Base-by-base conservation (phyloP, 1,139 yeast genomes). In the Geotrichum macrosporum region DNA sequence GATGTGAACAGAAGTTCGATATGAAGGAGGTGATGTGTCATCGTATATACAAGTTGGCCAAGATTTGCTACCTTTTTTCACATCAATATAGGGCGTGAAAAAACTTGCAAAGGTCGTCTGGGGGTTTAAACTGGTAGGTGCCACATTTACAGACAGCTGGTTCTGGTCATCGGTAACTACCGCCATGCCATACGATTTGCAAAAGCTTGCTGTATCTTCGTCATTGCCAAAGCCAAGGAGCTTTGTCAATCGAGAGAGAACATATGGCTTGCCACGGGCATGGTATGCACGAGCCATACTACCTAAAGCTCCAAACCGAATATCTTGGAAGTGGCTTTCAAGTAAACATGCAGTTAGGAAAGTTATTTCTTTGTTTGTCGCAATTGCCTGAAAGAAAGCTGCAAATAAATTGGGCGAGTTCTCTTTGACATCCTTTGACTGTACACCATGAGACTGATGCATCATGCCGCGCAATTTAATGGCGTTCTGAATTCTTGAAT, bases 271-370 rank as follows among this genome's bases (percentile, higher is more conserved):
- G 1, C 87, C 81, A 50, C 80, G 80, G 1, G 81, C 73, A 57
- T 88, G 95, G 51, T 80, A 76, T 2, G 89, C 72, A 50, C 78
- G 70, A 3, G 85, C 71, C 72, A 92, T 73, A 0, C 88, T 72
- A 56, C 77, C 80, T 49, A 89, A 63, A 0, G 94, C 89, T 58
- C 81, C 79, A 57, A 84, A 79, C 38, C 98, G 69, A 5, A 89
- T 73, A 51, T 84, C 92, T 57, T 84, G 84, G 59, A 87, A 79
- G 55, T 84, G 89, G 4, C 83, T 79, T 61, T 92, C 96, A 26
- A 87, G 65, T 35, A 92, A 68, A 53, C 94, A 88, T 0, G 87
- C 74, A 64, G 86, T 66, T 32, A 89, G 67, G 49, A 81, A 76
- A 1, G 96, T 94, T 0, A 87, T 78, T 1, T 69, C 65, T 6